A percentile compares a stretch with the other conserved stretches of the same genome.
phyloP scores from a whole-genome alignment of 345 rosid species.

The Brassica juncea region DNA sequence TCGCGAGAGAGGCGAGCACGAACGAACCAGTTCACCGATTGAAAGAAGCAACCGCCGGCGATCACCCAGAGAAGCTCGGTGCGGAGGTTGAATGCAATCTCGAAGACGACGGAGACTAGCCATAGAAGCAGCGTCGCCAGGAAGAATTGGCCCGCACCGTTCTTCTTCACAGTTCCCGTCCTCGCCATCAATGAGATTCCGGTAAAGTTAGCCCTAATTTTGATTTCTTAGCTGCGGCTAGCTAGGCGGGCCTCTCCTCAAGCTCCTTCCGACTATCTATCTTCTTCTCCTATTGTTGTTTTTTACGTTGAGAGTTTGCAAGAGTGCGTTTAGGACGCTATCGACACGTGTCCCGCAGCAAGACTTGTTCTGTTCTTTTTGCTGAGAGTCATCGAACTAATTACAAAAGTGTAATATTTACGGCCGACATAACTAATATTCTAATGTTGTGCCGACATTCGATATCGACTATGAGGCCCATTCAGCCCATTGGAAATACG shows the following conservation, averaged over 20 bases:
- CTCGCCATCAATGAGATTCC: conserved; percentile 22
- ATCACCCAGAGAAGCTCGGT: conserved; percentile 55
- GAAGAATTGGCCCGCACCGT: conserved; percentile 61
- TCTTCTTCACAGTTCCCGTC: conserved; percentile 31
- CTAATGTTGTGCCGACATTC: conserved; percentile 26
- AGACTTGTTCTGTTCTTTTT: background rate
- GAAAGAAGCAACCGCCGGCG: conserved; percentile 63
- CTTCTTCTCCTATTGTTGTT: background rate
- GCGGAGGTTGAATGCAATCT: conserved; percentile 64
- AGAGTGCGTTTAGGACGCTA: conserved; percentile 9
- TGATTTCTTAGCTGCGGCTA: background rate
- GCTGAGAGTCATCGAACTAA: conserved; percentile 11
- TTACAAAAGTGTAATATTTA: background rate
- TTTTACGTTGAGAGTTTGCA: background rate
- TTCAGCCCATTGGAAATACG: background rate
- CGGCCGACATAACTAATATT: background rate
- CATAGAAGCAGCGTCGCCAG: conserved; percentile 85
- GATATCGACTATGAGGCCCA: conserved; percentile 21
- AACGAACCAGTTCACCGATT: conserved; percentile 64
- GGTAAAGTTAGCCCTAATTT: conserved; percentile 12
- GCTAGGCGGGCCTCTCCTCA: background rate
- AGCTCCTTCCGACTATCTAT: background rate
- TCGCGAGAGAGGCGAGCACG: conserved; percentile 67
- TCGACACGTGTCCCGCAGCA: conserved; percentile 13
- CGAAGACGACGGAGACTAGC: conserved; percentile 75